Evolutionary conservation across 2,329 filamentous ascomycete genomes (phyloP).

Genomic region (Dactylellina drechsleri): DNA sequence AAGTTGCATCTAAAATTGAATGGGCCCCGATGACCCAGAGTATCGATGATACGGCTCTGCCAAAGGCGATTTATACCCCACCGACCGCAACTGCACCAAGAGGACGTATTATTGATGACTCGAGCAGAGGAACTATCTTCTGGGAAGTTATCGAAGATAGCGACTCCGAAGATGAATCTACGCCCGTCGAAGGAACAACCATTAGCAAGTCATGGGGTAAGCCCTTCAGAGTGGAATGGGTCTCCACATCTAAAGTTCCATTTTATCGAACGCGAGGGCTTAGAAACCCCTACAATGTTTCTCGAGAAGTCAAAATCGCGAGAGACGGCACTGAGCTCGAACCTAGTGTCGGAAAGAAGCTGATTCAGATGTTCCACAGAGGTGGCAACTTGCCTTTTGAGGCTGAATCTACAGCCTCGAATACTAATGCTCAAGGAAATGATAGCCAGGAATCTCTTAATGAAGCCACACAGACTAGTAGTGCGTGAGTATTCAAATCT

Average conservation of each 20-base stretch:
- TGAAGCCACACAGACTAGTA: constrained; percentile 9
- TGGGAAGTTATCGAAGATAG: constrained; percentile 80
- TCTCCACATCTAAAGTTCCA: constrained; percentile 82
- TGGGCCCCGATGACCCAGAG: constrained; percentile 74
- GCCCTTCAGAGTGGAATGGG: constrained; percentile 89
- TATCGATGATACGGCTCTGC: constrained; percentile 70
- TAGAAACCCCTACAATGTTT: constrained; percentile 93
- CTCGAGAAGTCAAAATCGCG: constrained; percentile 94
- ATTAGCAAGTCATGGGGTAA: constrained; percentile 81
- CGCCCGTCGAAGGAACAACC: constrained; percentile 59
- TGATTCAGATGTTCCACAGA: constrained; percentile 83
- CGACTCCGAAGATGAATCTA: constrained; percentile 65
- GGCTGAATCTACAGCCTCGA: constrained; percentile 19
- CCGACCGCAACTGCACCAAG: constrained; percentile 80
- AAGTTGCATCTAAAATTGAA: constrained; percentile 75
- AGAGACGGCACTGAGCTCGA: constrained; percentile 94
- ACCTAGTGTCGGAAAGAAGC: constrained; percentile 77
- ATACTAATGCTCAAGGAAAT: background rate
- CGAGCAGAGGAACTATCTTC: constrained; percentile 92
- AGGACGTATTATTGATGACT: constrained; percentile 91
- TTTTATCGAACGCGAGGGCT: constrained; percentile 89
- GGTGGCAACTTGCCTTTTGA: constrained; percentile 53
- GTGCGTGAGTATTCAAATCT: constrained; percentile 10
- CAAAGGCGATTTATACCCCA: constrained; percentile 81
- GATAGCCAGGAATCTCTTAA: constrained; percentile 11